Conservation (phyloP, 208 protist genomes). For the Trypanosomatidae sp. region DNA sequence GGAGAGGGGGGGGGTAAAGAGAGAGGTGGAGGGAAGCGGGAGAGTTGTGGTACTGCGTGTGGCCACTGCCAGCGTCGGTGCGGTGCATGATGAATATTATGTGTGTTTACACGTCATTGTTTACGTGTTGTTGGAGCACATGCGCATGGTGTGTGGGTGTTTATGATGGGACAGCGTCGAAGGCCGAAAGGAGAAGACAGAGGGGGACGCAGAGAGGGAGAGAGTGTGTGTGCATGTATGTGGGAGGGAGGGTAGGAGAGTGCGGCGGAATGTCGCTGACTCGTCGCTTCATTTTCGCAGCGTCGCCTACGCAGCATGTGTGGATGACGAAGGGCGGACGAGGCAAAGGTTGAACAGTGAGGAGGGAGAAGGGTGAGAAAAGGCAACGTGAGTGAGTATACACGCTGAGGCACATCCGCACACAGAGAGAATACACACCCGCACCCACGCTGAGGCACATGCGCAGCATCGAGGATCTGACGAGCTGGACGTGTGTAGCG, state of each 20-base stretch:
- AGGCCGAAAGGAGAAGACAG: neutral
- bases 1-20: neutral
- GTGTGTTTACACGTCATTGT: neutral
- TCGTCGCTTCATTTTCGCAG: neutral
- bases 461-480: neutral
- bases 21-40: neutral
- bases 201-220: neutral
- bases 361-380: neutral
- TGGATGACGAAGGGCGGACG: neutral
- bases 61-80: neutral
- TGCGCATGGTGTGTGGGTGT: neutral
- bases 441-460: neutral
- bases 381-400: neutral
- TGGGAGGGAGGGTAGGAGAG: neutral
- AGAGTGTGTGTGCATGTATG: neutral
- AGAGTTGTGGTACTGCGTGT: conserved; percentile 7
- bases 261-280: neutral
- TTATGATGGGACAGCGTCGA: neutral
- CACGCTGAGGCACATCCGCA: neutral
- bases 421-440: neutral
- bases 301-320: neutral
- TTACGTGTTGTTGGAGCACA: neutral
- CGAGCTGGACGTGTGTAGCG: neutral
- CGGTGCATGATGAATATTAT: neutral
- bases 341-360: too few relatives aligned